Conservation (phyloP, 495 filamentous ascomycete species). For the Podospora fimiseda region DNA sequence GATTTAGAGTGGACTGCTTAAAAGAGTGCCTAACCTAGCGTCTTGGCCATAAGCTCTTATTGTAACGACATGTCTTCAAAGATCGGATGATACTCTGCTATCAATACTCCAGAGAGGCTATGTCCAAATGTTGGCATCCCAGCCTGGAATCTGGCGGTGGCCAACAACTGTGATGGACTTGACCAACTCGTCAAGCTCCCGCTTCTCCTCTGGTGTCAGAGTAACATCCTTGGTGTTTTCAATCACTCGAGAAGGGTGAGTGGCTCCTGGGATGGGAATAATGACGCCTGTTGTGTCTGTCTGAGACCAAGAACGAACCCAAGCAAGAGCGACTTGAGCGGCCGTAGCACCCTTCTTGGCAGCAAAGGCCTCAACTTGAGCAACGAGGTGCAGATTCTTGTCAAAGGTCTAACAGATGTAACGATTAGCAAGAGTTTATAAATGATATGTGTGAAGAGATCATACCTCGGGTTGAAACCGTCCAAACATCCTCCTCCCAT, state of each 20-base stretch:
- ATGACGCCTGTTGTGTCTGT: conserved; percentile 45
- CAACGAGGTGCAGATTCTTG: conserved; percentile 63
- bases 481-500: conserved; percentile 46
- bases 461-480: conserved; percentile 55
- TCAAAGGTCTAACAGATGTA: conserved; percentile 38
- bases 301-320: conserved; percentile 38
- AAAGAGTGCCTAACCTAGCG: too few species aligned
- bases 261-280: conserved; percentile 68
- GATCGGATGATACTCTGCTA: too few species aligned
- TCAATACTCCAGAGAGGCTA: too few species aligned
- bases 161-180: not conserved
- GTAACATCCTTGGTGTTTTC: conserved; percentile 35
- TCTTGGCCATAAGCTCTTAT: not conserved
- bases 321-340: conserved; percentile 63
- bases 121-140: not conserved
- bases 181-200: conserved; percentile 31
- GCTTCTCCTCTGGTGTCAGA: conserved; percentile 27
- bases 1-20: too few species aligned
- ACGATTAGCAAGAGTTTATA: not conserved
- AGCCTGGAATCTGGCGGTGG: not conserved
- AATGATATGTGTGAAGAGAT: too few species aligned
- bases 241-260: conserved; percentile 27
- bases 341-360: conserved; percentile 56
- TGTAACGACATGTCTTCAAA: not conserved
- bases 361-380: conserved; percentile 56